phyloP scores from a whole-genome alignment of 495 filamentous ascomycete species.

The Lasiosphaeriaceae sp. region DNA sequence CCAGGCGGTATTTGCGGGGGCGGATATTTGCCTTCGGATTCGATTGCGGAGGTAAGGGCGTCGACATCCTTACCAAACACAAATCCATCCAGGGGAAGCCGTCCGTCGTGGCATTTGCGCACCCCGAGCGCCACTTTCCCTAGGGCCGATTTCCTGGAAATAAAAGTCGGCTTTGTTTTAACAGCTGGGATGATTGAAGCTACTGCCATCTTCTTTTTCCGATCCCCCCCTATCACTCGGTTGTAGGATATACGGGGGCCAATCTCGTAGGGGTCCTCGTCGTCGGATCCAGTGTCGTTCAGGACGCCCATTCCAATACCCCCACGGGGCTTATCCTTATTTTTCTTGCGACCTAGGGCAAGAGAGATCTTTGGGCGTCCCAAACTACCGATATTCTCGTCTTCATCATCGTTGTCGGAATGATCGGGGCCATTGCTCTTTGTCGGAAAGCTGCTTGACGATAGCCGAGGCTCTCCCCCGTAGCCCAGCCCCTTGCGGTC shows the following conservation, averaged over 20 bases:
- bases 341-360: conserved; percentile 29
- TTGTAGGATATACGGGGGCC: conserved; percentile 92
- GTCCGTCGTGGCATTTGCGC: conserved; percentile 84
- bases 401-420: conserved; percentile 43
- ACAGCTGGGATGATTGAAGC: conserved; percentile 60
- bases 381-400: conserved; percentile 42
- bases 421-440: conserved; percentile 15
- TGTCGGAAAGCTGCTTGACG: conserved; percentile 14
- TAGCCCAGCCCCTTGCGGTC: conserved; percentile 83
- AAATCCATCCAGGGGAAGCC: conserved; percentile 82
- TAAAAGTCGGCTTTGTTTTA: conserved; percentile 67
- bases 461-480: conserved; percentile 59
- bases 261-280: conserved; percentile 91
- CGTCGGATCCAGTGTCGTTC: conserved; percentile 95
- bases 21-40: conserved; percentile 60
- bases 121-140: conserved; percentile 54
- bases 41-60: conserved; percentile 49
- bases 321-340: conserved; percentile 52
- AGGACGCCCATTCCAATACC: conserved; percentile 86
- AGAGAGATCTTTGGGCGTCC: conserved; percentile 28
- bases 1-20: conserved; percentile 70
- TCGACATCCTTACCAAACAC: conserved; percentile 59
- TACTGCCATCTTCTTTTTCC: conserved; percentile 69
- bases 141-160: conserved; percentile 66
- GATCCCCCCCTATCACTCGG: conserved; percentile 75